These are phyloP conservation scores for Trametes hirsuta DNA, from an alignment of 1,284 basidiomycete genomes.

Conservation along the genomic window DNA sequence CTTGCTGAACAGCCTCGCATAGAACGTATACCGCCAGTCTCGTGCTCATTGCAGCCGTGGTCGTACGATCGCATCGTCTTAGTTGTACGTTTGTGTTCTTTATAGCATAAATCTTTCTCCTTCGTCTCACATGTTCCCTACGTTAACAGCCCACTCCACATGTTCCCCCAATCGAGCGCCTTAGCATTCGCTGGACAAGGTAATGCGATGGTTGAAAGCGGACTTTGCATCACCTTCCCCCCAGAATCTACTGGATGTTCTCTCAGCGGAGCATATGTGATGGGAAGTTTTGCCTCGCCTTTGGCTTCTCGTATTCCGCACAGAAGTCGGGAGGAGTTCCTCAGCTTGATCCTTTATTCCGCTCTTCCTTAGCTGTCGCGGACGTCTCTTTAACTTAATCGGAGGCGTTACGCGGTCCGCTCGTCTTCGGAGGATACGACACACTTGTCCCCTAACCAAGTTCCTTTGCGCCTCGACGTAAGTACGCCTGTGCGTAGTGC, in stretches of 20 bases:
- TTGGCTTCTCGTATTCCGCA: conserved; percentile 13
- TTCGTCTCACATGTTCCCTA: no score
- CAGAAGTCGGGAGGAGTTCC: conserved; percentile 8
- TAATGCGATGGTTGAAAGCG: neutral
- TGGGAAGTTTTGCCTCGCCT: conserved; percentile 13
- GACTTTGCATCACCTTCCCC: neutral
- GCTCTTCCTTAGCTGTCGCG: conserved; percentile 11
- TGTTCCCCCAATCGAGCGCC: no score
- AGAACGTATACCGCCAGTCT: no score
- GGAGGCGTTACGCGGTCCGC: conserved; percentile 13
- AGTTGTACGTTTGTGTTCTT: no score
- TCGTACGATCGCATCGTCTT: no score
- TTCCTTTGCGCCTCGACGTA: neutral
- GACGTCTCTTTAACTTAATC: conserved; percentile 16
- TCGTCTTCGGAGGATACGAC: conserved; percentile 4
- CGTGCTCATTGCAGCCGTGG: no score
- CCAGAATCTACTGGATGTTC: conserved; percentile 3
- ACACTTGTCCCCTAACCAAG: conserved; percentile 13
- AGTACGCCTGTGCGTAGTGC: conserved; percentile 5
- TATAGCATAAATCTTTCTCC: no score
- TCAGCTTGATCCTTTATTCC: conserved; percentile 4
- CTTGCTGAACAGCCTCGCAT: no score
- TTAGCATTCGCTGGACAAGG: neutral
- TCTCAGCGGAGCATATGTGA: conserved; percentile 7
- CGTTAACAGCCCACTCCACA: no score